Evolutionary conservation across 2,329 filamentous ascomycete species (phyloP), one percentile per base, ranked within the genome.

Genomic region (Fusarium graminum): DNA sequence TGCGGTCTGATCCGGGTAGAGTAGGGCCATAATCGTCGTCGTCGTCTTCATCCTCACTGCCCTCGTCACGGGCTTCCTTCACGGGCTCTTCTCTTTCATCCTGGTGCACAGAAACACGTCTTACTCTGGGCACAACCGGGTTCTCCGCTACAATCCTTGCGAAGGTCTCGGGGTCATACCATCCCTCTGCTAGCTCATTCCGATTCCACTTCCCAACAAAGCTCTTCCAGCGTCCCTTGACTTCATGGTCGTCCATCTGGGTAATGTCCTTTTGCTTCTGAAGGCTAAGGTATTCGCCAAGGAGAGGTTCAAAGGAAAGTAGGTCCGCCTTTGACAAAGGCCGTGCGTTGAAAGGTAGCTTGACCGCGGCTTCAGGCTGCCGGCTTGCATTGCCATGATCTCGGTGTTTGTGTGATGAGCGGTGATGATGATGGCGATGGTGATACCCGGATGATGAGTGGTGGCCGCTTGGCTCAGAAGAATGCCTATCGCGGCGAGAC

Each of bases 201-300:
- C 88, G 87, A 80, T 99, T 99, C 94, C 95, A 99, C 82, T 93
- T 94, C 6, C 86, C 84, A 13, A 94, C 77, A 73, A 98, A 99
- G 75, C 93, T 94, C 84, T 97, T 97, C 93, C 94, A 99, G 54
- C 94, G 83, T 2, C 94, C 93, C 67, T 85, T 90, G 1, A 89
- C 79, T 75, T 97, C 94, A n/a, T 86, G 85, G 65, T 92, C 89
- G 55, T 88, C 85, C 68, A 98, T 82, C 11, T 86, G 84, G 17
- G 88, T 83, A 2, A 96, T 80, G 52, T 90, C 80, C 39, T 91
- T 84, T 38, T 88, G 84, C 79, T 97, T 97, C 78, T 98, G 94
- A 32, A 97, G 86, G 70, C 94, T 91, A 26, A 98, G 84, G 72
- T 97, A 98, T 45, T 92, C 87, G 16, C 89, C 92, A 65, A 97